These are phyloP conservation scores for Alternaria brassicae DNA, from an alignment of 2,329 filamentous ascomycete species.

Conservation along the genomic window DNA sequence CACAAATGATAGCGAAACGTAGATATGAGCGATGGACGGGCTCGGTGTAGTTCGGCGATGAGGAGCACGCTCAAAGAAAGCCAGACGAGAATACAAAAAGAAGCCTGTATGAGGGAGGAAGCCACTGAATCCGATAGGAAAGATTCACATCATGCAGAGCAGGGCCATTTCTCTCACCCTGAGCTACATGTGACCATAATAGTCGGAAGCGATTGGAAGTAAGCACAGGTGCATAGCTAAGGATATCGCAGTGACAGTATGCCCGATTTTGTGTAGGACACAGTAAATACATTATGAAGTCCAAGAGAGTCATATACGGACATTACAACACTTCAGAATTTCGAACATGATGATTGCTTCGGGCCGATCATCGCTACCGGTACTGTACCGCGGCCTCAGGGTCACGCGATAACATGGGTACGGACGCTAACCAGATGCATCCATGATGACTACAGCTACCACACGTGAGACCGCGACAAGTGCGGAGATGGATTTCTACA, in stretches of 20 bases:
- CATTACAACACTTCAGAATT: no score
- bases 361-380: no score
- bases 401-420: not conserved
- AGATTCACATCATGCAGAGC: not conserved
- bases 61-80: not conserved
- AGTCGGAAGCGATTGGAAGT: not conserved
- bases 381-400: no score
- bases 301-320: no score
- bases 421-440: conserved; percentile 9
- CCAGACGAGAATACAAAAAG: not conserved
- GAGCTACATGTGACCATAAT: not conserved
- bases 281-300: no score
- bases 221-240: not conserved
- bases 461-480: conserved; percentile 17
- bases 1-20: no score
- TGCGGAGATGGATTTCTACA: conserved; percentile 12
- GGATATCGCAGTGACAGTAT: not conserved
- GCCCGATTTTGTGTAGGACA: not conserved
- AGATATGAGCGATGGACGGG: not conserved
- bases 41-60: not conserved
- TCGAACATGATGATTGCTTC: no score
- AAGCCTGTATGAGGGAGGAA: not conserved
- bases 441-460: not conserved
- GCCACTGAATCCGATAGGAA: not conserved
- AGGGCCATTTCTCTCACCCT: not conserved